Percentiles rank a stretch among this genome's conserved stretches.
Evolutionary conservation across 306 rosid species (phyloP).

Genomic region (Vachellia collinsii): DNA sequence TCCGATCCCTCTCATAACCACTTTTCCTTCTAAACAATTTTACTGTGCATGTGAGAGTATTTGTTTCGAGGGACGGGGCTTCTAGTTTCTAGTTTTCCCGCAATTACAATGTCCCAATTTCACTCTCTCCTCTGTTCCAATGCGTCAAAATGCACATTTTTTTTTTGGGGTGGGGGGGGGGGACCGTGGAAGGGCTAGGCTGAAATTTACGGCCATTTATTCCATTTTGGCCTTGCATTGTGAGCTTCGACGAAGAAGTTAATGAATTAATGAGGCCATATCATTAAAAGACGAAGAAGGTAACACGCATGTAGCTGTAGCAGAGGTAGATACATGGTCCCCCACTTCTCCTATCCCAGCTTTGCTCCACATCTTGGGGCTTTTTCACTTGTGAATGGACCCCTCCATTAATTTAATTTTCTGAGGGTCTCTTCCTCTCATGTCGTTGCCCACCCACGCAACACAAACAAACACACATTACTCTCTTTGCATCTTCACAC

Average conservation of each 20-base stretch:
- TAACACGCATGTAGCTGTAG: background rate
- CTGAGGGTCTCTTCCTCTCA: conserved; percentile 3
- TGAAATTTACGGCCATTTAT: background rate
- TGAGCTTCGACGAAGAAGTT: conserved; percentile 1
- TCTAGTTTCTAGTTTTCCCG: background rate
- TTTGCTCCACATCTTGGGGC: conserved; percentile 44
- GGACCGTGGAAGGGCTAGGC: background rate
- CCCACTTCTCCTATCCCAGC: conserved; percentile 19
- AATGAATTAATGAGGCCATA: background rate
- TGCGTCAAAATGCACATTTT: background rate
- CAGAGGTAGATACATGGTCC: conserved; percentile 45
- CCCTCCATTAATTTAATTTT: conserved; percentile 34
- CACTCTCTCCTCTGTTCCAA: background rate
- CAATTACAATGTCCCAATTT: background rate
- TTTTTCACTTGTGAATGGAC: conserved; percentile 40
- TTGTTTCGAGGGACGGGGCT: background rate
- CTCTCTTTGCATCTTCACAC: background rate
- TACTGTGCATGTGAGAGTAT: background rate
- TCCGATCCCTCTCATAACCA: background rate
- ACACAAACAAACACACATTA: background rate
- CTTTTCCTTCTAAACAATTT: background rate
- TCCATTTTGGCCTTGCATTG: background rate
- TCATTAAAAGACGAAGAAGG: background rate
- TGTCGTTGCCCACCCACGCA: background rate
- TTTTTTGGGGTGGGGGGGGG: background rate